phyloP scores from a whole-genome alignment of 305 asterid genomes.

The Coffea humblotiana region DNA sequence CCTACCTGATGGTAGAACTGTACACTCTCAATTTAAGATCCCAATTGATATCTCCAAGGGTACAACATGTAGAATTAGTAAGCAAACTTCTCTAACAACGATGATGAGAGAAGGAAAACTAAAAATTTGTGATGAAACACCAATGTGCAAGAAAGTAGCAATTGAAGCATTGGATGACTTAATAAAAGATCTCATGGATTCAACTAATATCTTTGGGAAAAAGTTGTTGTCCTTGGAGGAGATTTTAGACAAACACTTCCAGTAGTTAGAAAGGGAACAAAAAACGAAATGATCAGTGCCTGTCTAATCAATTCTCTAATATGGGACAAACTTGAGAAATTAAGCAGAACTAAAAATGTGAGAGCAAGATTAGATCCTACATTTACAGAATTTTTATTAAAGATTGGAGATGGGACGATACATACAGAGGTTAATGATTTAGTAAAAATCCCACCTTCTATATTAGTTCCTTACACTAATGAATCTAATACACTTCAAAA shows the following conservation, averaged over 20 bases:
- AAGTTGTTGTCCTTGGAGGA: conserved; percentile 2
- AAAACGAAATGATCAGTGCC: neutral
- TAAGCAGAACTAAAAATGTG: neutral
- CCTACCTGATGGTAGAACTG: too few species aligned
- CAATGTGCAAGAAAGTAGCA: too few species aligned
- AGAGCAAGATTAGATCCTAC: neutral
- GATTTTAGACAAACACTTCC: conserved; percentile 16
- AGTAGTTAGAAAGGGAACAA: neutral
- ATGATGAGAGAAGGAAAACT: too few species aligned
- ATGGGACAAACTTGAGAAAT: neutral
- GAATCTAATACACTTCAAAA: neutral
- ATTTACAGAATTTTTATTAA: neutral
- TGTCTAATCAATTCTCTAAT: neutral
- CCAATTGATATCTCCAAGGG: too few species aligned
- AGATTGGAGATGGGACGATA: conserved; percentile 2
- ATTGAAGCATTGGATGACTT: too few species aligned
- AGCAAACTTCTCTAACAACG: too few species aligned
- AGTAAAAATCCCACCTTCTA: neutral
- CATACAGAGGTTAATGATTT: too few species aligned
- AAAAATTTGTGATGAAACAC: too few species aligned
- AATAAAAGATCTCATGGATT: too few species aligned
- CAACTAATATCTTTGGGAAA: too few species aligned
- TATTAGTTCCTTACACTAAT: neutral
- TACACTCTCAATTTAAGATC: too few species aligned
- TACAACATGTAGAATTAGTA: too few species aligned